These are phyloP conservation scores for Petrea volubilis DNA, from an alignment of 257 asterid species.

Conservation along the genomic window DNA sequence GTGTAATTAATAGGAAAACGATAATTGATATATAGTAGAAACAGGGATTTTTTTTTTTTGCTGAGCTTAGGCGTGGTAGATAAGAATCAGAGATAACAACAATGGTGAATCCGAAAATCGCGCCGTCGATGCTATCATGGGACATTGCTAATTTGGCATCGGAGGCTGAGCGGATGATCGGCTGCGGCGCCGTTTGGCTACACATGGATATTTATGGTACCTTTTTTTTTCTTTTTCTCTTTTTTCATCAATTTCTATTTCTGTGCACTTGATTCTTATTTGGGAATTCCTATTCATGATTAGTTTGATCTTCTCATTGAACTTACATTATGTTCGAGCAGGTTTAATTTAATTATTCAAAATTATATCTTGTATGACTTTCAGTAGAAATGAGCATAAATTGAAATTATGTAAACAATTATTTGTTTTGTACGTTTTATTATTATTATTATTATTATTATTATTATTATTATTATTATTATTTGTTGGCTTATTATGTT, in stretches of 20 bases:
- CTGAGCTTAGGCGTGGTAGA: not conserved
- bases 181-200: constrained; percentile 96
- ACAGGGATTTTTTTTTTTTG: not conserved
- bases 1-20: no score
- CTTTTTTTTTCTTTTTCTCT: no score
- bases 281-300: no score
- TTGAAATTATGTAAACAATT: not conserved
- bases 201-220: constrained; percentile 99
- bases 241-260: not conserved
- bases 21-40: no score
- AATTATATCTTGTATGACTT: not conserved
- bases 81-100: not conserved
- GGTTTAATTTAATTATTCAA: not conserved
- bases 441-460: no score
- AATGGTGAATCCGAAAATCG: constrained; percentile 63
- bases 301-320: not conserved
- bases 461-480: not conserved
- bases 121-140: constrained; percentile 93
- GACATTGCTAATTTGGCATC: constrained; percentile 91
- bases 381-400: not conserved
- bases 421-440: no score
- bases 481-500: not conserved
- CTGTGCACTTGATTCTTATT: not conserved
- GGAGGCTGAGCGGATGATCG: constrained; percentile 78
- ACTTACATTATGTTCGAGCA: not conserved